Conservation (phyloP, 306 rosid species). For the Trifolium repens region DNA sequence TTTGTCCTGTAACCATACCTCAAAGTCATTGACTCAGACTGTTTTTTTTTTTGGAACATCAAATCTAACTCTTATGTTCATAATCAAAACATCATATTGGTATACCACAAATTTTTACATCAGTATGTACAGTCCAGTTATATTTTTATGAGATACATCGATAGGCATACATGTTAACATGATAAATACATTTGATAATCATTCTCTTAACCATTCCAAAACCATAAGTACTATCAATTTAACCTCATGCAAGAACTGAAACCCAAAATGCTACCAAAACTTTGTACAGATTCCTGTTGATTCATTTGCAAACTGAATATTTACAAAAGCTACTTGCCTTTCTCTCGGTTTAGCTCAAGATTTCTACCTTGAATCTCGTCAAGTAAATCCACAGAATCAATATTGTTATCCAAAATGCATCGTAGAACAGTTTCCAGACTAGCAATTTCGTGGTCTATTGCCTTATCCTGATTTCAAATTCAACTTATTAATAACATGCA, state of each 20-base stretch:
- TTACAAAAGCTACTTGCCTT: neutral
- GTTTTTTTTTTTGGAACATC: no score
- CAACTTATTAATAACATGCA: neutral
- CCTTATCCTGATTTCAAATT: neutral
- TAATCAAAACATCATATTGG: neutral
- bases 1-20: no score
- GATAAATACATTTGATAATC: neutral
- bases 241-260: no score
- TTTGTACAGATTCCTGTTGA: no score
- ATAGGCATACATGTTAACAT: neutral
- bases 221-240: neutral
- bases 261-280: no score
- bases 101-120: neutral
- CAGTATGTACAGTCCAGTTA: neutral
- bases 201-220: neutral
- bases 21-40: no score
- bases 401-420: neutral
- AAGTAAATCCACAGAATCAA: neutral
- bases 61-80: no score
- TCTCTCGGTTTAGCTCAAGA: neutral
- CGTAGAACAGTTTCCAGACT: neutral
- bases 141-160: neutral
- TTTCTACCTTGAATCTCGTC: neutral
- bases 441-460: neutral
- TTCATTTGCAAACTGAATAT: no score